Evolutionary conservation across 139 green algal species (phyloP).

Genomic region (Gonium pectorale): DNA sequence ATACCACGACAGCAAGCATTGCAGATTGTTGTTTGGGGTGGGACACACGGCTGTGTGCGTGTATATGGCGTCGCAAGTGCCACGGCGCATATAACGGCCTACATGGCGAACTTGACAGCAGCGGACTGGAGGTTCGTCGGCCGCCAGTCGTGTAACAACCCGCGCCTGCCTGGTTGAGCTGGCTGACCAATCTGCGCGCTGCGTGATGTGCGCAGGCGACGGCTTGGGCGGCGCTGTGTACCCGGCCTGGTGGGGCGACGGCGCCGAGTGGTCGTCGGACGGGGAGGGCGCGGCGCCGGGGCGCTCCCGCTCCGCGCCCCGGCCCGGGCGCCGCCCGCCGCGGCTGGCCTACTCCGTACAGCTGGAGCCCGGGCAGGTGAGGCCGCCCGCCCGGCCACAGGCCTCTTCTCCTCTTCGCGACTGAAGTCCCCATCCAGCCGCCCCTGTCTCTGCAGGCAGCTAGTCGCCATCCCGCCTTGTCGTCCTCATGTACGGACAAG

Average conservation of each 20-base stretch:
- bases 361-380: constrained; percentile 16
- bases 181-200: no score
- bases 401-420: background rate
- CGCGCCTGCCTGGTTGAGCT: background rate
- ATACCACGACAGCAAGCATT: background rate
- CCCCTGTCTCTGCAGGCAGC: background rate
- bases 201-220: background rate
- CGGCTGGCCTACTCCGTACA: constrained; percentile 50
- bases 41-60: no score
- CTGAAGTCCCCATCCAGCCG: background rate
- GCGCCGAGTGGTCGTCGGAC: background rate
- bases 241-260: constrained; percentile 54
- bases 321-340: background rate
- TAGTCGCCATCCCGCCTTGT: no score
- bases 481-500: no score
- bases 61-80: no score
- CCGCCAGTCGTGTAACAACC: background rate
- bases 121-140: background rate
- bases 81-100: no score
- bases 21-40: no score
- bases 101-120: background rate
- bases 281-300: background rate
- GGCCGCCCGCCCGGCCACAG: background rate
- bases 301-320: constrained; percentile 16
- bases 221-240: constrained; percentile 13